Conservation (phyloP, 331 rosid genomes). For the Pyrus hybrid region DNA sequence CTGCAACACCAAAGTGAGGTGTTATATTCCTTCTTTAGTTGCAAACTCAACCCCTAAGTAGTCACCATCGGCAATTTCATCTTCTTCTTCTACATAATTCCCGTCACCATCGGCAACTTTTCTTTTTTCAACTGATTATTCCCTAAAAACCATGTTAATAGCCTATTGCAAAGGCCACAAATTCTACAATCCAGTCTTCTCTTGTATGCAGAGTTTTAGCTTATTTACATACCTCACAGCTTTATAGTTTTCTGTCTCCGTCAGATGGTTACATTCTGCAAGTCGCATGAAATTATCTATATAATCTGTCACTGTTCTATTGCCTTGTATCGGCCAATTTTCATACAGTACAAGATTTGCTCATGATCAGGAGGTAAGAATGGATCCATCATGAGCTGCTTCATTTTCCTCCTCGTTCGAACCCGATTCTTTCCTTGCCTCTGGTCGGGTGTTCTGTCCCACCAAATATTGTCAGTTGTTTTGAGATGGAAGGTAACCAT, state of each 20-base stretch:
- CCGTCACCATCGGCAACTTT: neutral
- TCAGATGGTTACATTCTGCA: neutral
- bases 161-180: neutral
- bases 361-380: neutral
- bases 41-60: neutral
- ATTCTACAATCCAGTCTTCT: neutral
- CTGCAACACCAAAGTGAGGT: neutral
- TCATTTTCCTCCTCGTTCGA: neutral
- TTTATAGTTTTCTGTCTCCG: neutral
- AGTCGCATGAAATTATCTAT: neutral
- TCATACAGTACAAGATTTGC: neutral
- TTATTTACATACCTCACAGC: neutral
- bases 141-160: neutral
- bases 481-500: neutral
- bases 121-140: too few species aligned
- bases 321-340: neutral
- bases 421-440: neutral
- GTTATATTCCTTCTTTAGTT: neutral
- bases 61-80: neutral
- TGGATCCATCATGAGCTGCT: neutral
- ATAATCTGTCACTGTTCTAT: neutral
- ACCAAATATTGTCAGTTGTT: neutral
- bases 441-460: neutral
- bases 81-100: neutral
- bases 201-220: neutral